Evolutionary conservation across 2,329 filamentous ascomycete species (phyloP).

Genomic region (Pseudofabraea citricarpa): DNA sequence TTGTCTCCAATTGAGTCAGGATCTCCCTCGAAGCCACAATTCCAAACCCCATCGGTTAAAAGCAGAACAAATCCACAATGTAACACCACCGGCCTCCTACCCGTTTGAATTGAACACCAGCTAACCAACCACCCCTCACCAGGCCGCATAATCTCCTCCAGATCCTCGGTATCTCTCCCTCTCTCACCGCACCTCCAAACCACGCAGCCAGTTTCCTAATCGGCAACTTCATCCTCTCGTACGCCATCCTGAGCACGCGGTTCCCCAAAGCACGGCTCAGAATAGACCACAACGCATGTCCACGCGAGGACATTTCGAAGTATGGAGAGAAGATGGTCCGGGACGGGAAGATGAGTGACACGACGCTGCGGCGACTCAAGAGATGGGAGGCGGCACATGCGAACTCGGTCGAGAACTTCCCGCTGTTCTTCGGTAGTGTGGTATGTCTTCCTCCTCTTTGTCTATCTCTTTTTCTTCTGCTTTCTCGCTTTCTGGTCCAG

Average conservation of each 20-base stretch:
- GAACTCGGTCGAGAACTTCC: slow-evolving; percentile 39
- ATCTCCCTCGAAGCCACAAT: no score
- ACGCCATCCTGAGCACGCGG: slow-evolving; percentile 38
- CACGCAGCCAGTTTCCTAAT: slow-evolving; percentile 24
- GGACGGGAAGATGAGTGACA: slow-evolving; percentile 37
- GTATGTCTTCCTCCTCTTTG: slow-evolving; percentile 1
- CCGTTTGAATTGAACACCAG: no score
- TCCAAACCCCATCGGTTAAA: no score
- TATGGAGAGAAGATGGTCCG: slow-evolving; percentile 38
- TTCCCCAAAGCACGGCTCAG: slow-evolving; percentile 33
- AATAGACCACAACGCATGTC: slow-evolving; percentile 42
- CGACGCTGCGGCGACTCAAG: slow-evolving; percentile 36
- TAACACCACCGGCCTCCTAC: no score
- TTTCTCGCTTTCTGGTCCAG: background rate
- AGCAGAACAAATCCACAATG: no score
- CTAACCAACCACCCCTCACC: no score
- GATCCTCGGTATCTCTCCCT: background rate
- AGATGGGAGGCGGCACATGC: slow-evolving; percentile 40
- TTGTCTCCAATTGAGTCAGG: no score
- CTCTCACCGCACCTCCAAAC: slow-evolving; percentile 3
- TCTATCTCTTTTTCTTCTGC: background rate
- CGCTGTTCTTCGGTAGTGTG: slow-evolving; percentile 33
- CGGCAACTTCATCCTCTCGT: slow-evolving; percentile 38
- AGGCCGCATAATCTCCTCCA: background rate
- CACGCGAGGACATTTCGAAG: slow-evolving; percentile 39